Evolutionary conservation across 2,329 filamentous ascomycete species (phyloP).

Genomic region (Penicillium oxalicum): DNA sequence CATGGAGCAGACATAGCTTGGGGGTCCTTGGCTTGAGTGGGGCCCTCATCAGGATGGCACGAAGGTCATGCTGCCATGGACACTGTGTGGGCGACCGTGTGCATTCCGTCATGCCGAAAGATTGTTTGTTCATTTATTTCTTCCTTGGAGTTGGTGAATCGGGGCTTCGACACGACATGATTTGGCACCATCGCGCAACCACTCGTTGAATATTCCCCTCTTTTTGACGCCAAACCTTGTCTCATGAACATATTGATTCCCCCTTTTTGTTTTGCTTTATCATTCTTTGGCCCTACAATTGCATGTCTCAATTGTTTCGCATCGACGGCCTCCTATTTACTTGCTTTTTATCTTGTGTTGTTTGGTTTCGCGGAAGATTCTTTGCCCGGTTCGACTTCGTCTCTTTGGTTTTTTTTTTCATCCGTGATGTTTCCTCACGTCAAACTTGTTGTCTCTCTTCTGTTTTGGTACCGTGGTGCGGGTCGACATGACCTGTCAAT

Average conservation of each 20-base stretch:
- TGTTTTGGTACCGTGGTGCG: constrained; percentile 18
- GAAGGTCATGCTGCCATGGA: no score
- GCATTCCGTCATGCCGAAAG: not conserved
- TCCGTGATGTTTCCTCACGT: constrained; percentile 1
- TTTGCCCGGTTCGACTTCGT: constrained; percentile 19
- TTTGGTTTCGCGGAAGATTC: constrained; percentile 24
- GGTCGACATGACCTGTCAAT: constrained; percentile 28
- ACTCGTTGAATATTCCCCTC: constrained; percentile 18
- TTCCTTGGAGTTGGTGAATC: not conserved
- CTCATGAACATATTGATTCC: constrained; percentile 38
- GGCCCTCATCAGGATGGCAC: no score
- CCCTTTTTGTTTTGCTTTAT: constrained; percentile 27
- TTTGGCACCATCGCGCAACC: constrained; percentile 19
- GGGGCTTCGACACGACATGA: not conserved
- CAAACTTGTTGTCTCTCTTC: not conserved
- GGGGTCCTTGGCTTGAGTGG: no score
- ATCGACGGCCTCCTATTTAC: constrained; percentile 3
- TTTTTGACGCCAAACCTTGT: constrained; percentile 32
- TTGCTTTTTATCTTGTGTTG: constrained; percentile 11
- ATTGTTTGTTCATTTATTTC: not conserved
- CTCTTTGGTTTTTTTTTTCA: constrained; percentile 12
- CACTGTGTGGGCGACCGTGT: no score
- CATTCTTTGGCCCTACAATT: constrained; percentile 11
- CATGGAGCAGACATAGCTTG: no score
- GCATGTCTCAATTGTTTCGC: constrained; percentile 11